Percentiles rank a stretch among this genome's conserved stretches.
Evolutionary conservation across 2,329 filamentous ascomycete species (phyloP).

Genomic region (Stagonosporopsis chrysanthemi): DNA sequence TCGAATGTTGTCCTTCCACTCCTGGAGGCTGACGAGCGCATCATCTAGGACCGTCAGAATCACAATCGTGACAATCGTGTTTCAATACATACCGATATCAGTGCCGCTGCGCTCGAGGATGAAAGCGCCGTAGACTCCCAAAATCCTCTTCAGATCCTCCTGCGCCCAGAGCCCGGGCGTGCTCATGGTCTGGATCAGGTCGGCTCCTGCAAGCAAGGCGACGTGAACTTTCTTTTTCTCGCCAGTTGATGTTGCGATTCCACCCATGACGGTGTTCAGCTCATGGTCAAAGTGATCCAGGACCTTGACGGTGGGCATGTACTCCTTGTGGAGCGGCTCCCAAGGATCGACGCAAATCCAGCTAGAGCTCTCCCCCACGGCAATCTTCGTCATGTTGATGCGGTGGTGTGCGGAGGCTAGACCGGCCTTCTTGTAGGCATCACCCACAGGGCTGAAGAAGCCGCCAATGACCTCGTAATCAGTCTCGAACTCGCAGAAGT

Average conservation of each 20-base stretch:
- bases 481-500: slow-evolving; percentile 74
- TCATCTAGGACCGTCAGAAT: slow-evolving; percentile 64
- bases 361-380: slow-evolving; percentile 70
- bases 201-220: slow-evolving; percentile 77
- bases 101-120: slow-evolving; percentile 89
- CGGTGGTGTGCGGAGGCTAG: slow-evolving; percentile 75
- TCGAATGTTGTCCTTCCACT: slow-evolving; percentile 85
- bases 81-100: slow-evolving; percentile 65
- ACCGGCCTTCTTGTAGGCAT: slow-evolving; percentile 81
- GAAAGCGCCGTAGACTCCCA: slow-evolving; percentile 82
- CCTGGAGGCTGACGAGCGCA: slow-evolving; percentile 79
- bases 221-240: slow-evolving; percentile 74
- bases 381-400: slow-evolving; percentile 86
- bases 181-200: slow-evolving; percentile 61
- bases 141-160: slow-evolving; percentile 85
- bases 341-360: slow-evolving; percentile 53
- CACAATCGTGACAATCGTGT: neutral
- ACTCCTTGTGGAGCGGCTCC: slow-evolving; percentile 85
- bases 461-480: slow-evolving; percentile 87
- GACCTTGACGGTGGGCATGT: slow-evolving; percentile 87
- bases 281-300: slow-evolving; percentile 91
- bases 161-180: slow-evolving; percentile 75
- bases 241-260: slow-evolving; percentile 73
- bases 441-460: slow-evolving; percentile 80
- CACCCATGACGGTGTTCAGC: slow-evolving; percentile 80